phyloP scores from a whole-genome alignment of 805 yeast genomes.

The Priceomyces medius region DNA sequence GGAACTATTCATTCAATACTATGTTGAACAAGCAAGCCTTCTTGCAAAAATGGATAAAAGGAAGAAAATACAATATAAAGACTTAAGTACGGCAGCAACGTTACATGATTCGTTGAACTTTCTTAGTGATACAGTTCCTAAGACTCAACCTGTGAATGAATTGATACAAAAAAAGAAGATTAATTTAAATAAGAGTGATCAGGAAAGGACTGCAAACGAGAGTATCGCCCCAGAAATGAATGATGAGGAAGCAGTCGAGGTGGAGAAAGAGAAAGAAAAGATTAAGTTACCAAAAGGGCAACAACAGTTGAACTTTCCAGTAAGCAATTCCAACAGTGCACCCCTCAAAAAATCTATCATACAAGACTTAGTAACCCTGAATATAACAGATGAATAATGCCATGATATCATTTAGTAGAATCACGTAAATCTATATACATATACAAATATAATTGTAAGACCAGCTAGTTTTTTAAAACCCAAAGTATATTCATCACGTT shows the following conservation, averaged over 20 bases:
- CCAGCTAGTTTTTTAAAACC: slow-evolving; percentile 19
- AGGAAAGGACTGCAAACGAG: slow-evolving; percentile 1
- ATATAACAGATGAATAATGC: no score
- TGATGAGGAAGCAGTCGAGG: slow-evolving; percentile 2
- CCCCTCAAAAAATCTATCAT: slow-evolving; percentile 34
- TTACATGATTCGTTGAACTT: slow-evolving; percentile 61
- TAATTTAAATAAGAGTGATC: slow-evolving; percentile 16
- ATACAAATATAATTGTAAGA: background rate
- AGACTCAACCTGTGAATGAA: slow-evolving; percentile 50
- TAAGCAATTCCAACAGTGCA: background rate
- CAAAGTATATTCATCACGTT: slow-evolving; percentile 30
- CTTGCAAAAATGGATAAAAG: slow-evolving; percentile 64
- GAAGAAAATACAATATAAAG: slow-evolving; percentile 68
- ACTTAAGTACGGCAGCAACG: slow-evolving; percentile 63
- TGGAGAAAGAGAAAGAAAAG: slow-evolving; percentile 9
- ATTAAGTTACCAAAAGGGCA: slow-evolving; percentile 40
- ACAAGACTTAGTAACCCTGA: slow-evolving; percentile 26
- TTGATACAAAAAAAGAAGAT: slow-evolving; percentile 46
- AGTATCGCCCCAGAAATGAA: slow-evolving; percentile 7
- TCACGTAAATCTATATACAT: no score
- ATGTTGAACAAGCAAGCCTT: slow-evolving; percentile 68
- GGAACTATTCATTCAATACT: slow-evolving; percentile 66
- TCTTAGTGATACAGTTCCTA: slow-evolving; percentile 66
- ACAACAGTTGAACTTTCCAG: slow-evolving; percentile 25
- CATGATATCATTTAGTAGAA: background rate